These are phyloP conservation scores for Rhizoctonia solani DNA, from an alignment of 1,284 basidiomycete genomes.

Conservation along the genomic window DNA sequence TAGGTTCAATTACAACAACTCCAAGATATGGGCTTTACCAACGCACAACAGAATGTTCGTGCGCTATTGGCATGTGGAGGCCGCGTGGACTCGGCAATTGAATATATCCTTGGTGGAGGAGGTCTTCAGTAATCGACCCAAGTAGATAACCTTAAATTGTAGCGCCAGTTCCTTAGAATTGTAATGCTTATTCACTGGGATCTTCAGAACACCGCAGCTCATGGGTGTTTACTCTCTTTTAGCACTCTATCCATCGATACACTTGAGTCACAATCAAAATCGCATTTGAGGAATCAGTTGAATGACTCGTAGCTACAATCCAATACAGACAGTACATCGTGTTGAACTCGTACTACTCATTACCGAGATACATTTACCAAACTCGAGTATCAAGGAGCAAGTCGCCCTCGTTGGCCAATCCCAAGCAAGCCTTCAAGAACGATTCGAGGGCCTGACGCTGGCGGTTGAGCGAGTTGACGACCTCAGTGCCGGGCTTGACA, in stretches of 20 bases:
- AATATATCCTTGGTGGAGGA: slow-evolving; percentile 83
- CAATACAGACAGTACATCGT: too few relatives aligned
- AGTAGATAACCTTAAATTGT: neutral
- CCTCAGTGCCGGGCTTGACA: slow-evolving; percentile 84
- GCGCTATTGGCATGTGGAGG: slow-evolving; percentile 85
- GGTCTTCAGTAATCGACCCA: slow-evolving; percentile 49
- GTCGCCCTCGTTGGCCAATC: slow-evolving; percentile 80
- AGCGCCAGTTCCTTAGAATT: too few relatives aligned
- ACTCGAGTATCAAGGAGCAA: slow-evolving; percentile 84
- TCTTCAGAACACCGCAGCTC: too few relatives aligned
- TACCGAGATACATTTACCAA: slow-evolving; percentile 60
- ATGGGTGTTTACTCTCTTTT: too few relatives aligned
- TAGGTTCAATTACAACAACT: slow-evolving; percentile 64
- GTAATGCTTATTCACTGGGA: too few relatives aligned
- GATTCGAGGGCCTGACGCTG: slow-evolving; percentile 94
- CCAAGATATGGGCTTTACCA: slow-evolving; percentile 84
- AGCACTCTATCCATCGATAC: too few relatives aligned
- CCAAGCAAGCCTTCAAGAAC: slow-evolving; percentile 91
- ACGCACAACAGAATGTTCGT: slow-evolving; percentile 86
- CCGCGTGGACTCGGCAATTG: slow-evolving; percentile 87
- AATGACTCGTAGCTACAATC: slow-evolving; percentile 15
- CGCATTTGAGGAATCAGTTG: slow-evolving; percentile 8
- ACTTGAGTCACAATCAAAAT: slow-evolving; percentile 15
- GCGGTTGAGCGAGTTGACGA: slow-evolving; percentile 93
- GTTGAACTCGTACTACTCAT: slow-evolving; percentile 26